These are phyloP conservation scores for Zymoseptoria tritici DNA, from an alignment of 2,329 filamentous ascomycete species.

Conservation along the genomic window DNA sequence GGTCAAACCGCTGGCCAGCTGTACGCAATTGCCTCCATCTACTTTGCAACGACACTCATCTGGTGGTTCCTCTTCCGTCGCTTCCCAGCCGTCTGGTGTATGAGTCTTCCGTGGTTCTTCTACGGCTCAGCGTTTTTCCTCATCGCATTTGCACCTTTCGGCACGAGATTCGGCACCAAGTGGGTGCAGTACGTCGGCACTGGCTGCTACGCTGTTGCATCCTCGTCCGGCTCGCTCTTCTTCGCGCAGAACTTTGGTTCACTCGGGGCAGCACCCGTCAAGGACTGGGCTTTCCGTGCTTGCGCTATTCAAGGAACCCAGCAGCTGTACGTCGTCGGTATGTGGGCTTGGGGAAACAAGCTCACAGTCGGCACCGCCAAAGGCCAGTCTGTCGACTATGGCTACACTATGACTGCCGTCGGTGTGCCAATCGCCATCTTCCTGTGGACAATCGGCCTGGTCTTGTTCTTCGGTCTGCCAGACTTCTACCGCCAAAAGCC, in stretches of 20 bases:
- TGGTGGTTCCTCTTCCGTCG: constrained; percentile 59
- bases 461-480: constrained; percentile 56
- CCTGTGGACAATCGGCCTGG: constrained; percentile 49
- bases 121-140: constrained; percentile 58
- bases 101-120: constrained; percentile 56
- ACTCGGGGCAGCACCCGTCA: constrained; percentile 49
- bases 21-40: constrained; percentile 54
- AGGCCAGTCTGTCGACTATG: constrained; percentile 30
- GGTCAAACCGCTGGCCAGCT: constrained; percentile 53
- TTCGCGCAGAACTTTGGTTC: constrained; percentile 58
- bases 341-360: constrained; percentile 61
- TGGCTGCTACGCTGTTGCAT: constrained; percentile 55
- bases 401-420: constrained; percentile 39
- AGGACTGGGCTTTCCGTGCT: constrained; percentile 60
- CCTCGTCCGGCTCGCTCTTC: constrained; percentile 56
- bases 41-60: constrained; percentile 49
- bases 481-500: constrained; percentile 60
- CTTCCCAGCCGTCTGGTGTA: constrained; percentile 48
- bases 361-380: constrained; percentile 41
- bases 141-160: constrained; percentile 55
- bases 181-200: constrained; percentile 57
- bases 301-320: constrained; percentile 60
- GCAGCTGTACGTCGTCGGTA: constrained; percentile 55
- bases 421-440: constrained; percentile 51
- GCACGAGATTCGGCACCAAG: constrained; percentile 35